Evolutionary conservation across 805 yeast genomes (phyloP).

Genomic region (Starmerella vaccinii): DNA sequence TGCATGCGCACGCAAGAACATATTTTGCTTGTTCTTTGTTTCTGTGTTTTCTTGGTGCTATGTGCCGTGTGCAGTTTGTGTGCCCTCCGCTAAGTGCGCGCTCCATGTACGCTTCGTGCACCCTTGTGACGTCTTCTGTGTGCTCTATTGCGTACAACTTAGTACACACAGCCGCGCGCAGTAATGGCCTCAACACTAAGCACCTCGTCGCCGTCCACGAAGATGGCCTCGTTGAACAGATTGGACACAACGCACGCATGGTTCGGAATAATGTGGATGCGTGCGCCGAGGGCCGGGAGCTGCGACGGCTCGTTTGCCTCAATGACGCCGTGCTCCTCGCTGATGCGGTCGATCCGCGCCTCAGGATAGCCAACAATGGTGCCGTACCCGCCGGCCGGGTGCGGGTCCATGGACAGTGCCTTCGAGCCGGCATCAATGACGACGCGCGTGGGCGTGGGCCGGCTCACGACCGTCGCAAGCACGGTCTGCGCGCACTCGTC

Average conservation of each 20-base stretch:
- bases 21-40: neutral
- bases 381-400: conserved; percentile 13
- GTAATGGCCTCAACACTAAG: conserved; percentile 5
- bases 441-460: conserved; percentile 16
- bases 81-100: too few species aligned
- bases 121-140: too few species aligned
- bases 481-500: conserved; percentile 20
- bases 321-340: conserved; percentile 21
- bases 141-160: too few species aligned
- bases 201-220: conserved; percentile 10
- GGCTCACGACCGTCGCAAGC: conserved; percentile 16
- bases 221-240: conserved; percentile 11
- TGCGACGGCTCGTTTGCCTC: conserved; percentile 17
- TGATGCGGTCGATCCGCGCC: conserved; percentile 14
- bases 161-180: conserved; percentile 16
- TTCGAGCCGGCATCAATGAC: conserved; percentile 20
- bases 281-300: conserved; percentile 15
- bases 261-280: conserved; percentile 16
- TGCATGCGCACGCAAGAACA: neutral
- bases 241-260: conserved; percentile 20
- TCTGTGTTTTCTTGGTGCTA: neutral
- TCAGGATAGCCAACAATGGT: conserved; percentile 11
- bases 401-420: conserved; percentile 16
- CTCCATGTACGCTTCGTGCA: too few species aligned
- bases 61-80: too few species aligned